A percentile compares a stretch with the other conserved stretches of the same genome.
These are phyloP conservation scores for Xylaria cubensis DNA, from an alignment of 495 filamentous ascomycete genomes.

Conservation along the genomic window DNA sequence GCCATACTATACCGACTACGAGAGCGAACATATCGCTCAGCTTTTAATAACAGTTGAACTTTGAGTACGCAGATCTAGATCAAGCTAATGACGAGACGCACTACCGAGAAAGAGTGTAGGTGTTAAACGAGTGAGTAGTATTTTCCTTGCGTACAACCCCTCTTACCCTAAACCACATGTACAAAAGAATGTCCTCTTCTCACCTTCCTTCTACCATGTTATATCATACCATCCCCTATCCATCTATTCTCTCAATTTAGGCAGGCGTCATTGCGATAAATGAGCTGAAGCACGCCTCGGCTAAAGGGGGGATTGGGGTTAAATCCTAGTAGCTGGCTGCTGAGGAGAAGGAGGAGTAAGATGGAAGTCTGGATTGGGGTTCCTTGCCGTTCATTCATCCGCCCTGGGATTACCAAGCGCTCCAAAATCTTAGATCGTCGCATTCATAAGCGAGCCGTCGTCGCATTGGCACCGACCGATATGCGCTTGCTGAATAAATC, in stretches of 20 bases:
- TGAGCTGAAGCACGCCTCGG: slow-evolving; percentile 9
- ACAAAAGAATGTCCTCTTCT: too few species aligned
- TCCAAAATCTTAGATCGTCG: neutral
- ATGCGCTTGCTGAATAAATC: neutral
- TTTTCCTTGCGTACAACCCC: neutral
- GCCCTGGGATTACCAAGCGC: neutral
- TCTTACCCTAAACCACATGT: neutral
- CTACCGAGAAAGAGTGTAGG: neutral
- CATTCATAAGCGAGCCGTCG: neutral
- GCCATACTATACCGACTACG: slow-evolving; percentile 20
- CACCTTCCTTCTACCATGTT: too few species aligned
- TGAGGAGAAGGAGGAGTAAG: neutral
- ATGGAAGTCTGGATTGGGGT: neutral
- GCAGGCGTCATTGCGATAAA: neutral
- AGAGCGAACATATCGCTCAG: slow-evolving; percentile 14
- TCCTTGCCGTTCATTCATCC: slow-evolving; percentile 8
- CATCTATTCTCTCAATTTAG: neutral
- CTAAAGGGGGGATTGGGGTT: slow-evolving; percentile 5
- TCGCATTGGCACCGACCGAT: neutral
- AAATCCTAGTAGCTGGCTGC: neutral
- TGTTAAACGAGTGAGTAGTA: neutral
- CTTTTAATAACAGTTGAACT: too few species aligned
- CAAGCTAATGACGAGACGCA: too few species aligned
- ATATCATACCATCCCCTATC: too few species aligned
- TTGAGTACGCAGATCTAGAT: neutral